Percentiles rank a stretch among this genome's conserved stretches.
phyloP scores from a whole-genome alignment of 192 early-diverging fungal genomes.

The Coemansia sp. region DNA sequence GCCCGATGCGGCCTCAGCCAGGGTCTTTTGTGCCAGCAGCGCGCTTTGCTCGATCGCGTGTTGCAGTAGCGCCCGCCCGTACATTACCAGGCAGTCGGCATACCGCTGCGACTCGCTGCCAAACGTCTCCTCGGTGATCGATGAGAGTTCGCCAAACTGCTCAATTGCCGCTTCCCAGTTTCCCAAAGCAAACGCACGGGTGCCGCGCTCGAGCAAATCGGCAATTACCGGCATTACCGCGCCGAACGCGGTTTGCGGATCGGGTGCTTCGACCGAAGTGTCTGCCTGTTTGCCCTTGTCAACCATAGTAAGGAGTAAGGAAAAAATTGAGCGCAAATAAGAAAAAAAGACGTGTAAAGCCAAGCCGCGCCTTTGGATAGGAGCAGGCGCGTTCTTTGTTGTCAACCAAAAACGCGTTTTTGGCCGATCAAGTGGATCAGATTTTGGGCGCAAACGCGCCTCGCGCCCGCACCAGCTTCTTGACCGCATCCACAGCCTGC shows the following conservation, averaged over 20 bases:
- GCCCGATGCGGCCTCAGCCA: constrained; percentile 49
- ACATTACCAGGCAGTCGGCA: constrained; percentile 69
- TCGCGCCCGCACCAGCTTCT: constrained; percentile 13
- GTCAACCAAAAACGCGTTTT: no score
- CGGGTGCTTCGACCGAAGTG: constrained; percentile 1
- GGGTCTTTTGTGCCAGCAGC: constrained; percentile 61
- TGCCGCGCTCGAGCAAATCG: constrained; percentile 61
- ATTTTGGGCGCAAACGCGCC: constrained; percentile 13
- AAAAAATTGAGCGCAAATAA: background rate
- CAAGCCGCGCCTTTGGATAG: no score
- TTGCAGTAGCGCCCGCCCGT: constrained; percentile 70
- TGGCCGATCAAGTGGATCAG: background rate
- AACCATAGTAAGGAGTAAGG: constrained; percentile 4
- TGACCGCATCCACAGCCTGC: constrained; percentile 24
- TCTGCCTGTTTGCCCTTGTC: constrained; percentile 46
- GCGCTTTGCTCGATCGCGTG: constrained; percentile 69
- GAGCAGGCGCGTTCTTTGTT: no score
- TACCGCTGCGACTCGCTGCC: constrained; percentile 59
- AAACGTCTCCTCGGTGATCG: constrained; percentile 59
- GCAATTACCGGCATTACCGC: constrained; percentile 46
- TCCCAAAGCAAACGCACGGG: constrained; percentile 58
- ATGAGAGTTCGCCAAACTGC: constrained; percentile 65
- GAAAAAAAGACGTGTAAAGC: no score
- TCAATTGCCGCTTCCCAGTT: constrained; percentile 63
- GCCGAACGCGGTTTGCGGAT: constrained; percentile 11